Base-by-base conservation (phyloP, 2,329 filamentous ascomycete species). In the Colletotrichum sp. region DNA sequence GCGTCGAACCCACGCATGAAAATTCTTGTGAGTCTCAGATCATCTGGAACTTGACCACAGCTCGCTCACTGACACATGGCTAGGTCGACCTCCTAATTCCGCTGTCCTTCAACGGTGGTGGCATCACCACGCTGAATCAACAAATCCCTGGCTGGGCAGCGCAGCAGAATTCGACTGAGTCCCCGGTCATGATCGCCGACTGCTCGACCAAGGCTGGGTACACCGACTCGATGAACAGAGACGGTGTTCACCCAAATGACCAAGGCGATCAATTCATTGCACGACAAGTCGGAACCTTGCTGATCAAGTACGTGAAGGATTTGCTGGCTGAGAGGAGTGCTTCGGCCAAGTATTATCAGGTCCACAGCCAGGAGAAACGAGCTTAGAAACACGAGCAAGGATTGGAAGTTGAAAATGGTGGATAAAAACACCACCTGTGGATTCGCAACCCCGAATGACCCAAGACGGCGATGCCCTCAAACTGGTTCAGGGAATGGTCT, bases 21-120 rank as follows among this genome's bases (percentile, higher is more conserved):
- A 78, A 83, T 88, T 64, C 85, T 88, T 60, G 85, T 87, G 3
- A 30, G 16, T 43, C 3, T n/a, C 15, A 28, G 0, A n/a, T 56
- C 67, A 58, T 18, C 15, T 27, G 1, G 7, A 64, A 0, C 55
- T 3, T 25, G 7, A 5, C 15, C 5, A 15, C 16, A 5, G 5
- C n/a, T 28, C 5, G 10, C 10, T 5, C 0, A 61, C 28, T 61
- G 4, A 32, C 28, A n/a, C 1, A 22, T 32, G 9, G 30, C 58
- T 0, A 86, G 85, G 81, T 86, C 66, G 83, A 85, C 79, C 81
- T 82, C 25, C 79, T 88, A 43, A 85, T 87, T 64, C 86, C 87
- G 0, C 78, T 86, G 25, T 78, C 80, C 18, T 74, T 82, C 36
- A 80, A 78, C 32, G 80, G 81, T 74, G 68, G 76, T 3, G 80